A percentile compares a stretch with the other conserved stretches of the same genome.
These are phyloP conservation scores for Sanghuangporus weigelae DNA, from an alignment of 1,284 basidiomycete species.

Conservation along the genomic window DNA sequence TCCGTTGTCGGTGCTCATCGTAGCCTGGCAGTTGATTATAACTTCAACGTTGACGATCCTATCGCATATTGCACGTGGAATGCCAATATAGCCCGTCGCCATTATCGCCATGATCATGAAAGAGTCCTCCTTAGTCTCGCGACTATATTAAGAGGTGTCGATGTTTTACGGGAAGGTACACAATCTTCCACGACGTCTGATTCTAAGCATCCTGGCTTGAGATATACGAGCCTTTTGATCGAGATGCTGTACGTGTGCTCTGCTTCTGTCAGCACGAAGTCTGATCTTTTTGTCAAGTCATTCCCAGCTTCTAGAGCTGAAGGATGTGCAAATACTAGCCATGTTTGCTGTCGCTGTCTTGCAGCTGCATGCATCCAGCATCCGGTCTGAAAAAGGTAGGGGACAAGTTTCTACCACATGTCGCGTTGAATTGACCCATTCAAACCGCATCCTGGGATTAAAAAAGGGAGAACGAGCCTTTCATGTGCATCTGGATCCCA, in stretches of 20 bases:
- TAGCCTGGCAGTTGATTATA: conserved; percentile 61
- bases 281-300: conserved; percentile 44
- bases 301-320: conserved; percentile 51
- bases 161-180: neutral
- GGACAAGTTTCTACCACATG: neutral
- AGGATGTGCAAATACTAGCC: conserved; percentile 80
- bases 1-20: conserved; percentile 52
- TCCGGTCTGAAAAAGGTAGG: neutral
- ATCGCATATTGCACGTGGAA: conserved; percentile 55
- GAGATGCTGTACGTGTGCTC: conserved; percentile 17
- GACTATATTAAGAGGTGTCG: conserved; percentile 37
- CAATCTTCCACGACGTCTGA: neutral
- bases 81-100: conserved; percentile 49
- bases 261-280: neutral
- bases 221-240: conserved; percentile 19
- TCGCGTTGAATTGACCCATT: neutral
- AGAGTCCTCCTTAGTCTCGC: conserved; percentile 64
- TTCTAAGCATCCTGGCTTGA: neutral
- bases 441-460: neutral
- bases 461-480: neutral
- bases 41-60: conserved; percentile 42
- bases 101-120: conserved; percentile 66
- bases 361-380: conserved; percentile 28
- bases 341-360: conserved; percentile 70
- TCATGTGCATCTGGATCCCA: neutral